phyloP scores from a whole-genome alignment of 768 basidiomycete genomes.

The Cyathus striatus region DNA sequence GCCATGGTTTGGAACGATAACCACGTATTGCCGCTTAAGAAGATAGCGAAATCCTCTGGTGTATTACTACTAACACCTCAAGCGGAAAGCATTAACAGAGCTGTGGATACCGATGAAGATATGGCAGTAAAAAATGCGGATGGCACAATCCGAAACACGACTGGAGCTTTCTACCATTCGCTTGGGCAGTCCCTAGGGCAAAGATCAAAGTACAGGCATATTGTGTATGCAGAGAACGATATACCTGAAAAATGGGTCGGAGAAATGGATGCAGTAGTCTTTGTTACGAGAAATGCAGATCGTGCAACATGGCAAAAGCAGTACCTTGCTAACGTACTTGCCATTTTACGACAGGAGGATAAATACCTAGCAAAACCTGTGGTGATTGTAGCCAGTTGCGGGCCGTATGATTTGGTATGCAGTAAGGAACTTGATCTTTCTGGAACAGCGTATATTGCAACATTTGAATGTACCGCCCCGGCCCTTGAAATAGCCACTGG shows the following conservation, averaged over 20 bases:
- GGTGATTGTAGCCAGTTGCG: conserved; percentile 54
- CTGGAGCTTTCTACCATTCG: conserved; percentile 48
- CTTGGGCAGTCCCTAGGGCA: conserved; percentile 35
- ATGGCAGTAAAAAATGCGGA: conserved; percentile 33
- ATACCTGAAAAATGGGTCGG: conserved; percentile 3
- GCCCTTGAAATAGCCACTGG: conserved; percentile 41
- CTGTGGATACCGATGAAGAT: conserved; percentile 56
- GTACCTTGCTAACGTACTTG: conserved; percentile 24
- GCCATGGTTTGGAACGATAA: conserved; percentile 39
- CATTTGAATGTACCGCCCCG: conserved; percentile 54
- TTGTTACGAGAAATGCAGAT: conserved; percentile 56
- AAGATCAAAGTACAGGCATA: conserved; percentile 31
- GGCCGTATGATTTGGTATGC: conserved; percentile 56
- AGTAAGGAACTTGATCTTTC: conserved; percentile 13
- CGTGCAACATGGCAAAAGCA: conserved; percentile 47
- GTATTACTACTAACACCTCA: conserved; percentile 52
- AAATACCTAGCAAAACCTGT: conserved; percentile 22
- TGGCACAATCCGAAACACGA: conserved; percentile 50
- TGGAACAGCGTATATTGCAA: conserved; percentile 36
- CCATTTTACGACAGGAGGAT: background rate
- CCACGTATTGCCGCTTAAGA: conserved; percentile 28
- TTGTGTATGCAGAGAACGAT: conserved; percentile 33
- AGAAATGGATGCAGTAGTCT: conserved; percentile 31
- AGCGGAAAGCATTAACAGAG: conserved; percentile 53
- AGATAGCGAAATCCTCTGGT: conserved; percentile 5